Evolutionary conservation across 2,329 filamentous ascomycete genomes (phyloP).

Genomic region (Penicillium sp.): DNA sequence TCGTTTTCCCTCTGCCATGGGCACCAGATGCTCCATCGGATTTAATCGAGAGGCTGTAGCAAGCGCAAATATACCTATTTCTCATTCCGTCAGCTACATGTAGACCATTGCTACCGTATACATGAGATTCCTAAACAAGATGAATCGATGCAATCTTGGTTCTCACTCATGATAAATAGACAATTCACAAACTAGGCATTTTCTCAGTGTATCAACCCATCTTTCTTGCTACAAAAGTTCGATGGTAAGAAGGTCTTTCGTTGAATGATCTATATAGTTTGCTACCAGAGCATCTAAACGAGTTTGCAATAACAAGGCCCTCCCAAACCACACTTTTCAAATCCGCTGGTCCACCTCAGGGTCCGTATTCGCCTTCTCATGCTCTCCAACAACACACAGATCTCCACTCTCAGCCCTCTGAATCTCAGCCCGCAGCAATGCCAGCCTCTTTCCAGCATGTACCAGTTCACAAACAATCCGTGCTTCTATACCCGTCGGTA

Average conservation of each 20-base stretch:
- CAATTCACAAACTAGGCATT: too few species aligned
- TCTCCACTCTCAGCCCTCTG: slow-evolving; percentile 49
- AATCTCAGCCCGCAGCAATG: slow-evolving; percentile 52
- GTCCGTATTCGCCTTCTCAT: slow-evolving; percentile 60
- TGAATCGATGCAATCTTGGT: too few species aligned
- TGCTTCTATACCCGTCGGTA: slow-evolving; percentile 48
- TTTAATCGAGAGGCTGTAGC: slow-evolving; percentile 10
- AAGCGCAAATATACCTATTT: slow-evolving; percentile 17
- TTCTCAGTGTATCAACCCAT: too few species aligned
- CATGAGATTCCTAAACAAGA: too few species aligned
- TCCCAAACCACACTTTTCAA: slow-evolving; percentile 7
- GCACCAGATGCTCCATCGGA: slow-evolving; percentile 5
- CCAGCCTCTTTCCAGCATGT: slow-evolving; percentile 52
- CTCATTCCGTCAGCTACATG: too few species aligned
- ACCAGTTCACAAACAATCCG: slow-evolving; percentile 54
- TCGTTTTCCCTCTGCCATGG: slow-evolving; percentile 11
- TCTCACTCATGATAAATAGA: too few species aligned
- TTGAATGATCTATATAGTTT: slow-evolving; percentile 1
- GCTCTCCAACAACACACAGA: slow-evolving; percentile 55
- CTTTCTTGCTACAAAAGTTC: too few species aligned
- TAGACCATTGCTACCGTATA: too few species aligned
- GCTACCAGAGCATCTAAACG: too few species aligned
- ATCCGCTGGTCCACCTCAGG: slow-evolving; percentile 31
- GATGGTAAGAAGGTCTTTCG: too few species aligned
- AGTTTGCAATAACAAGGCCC: neutral